Evolutionary conservation across 805 yeast genomes (phyloP).

Genomic region (Suhomyces kilbournensis): DNA sequence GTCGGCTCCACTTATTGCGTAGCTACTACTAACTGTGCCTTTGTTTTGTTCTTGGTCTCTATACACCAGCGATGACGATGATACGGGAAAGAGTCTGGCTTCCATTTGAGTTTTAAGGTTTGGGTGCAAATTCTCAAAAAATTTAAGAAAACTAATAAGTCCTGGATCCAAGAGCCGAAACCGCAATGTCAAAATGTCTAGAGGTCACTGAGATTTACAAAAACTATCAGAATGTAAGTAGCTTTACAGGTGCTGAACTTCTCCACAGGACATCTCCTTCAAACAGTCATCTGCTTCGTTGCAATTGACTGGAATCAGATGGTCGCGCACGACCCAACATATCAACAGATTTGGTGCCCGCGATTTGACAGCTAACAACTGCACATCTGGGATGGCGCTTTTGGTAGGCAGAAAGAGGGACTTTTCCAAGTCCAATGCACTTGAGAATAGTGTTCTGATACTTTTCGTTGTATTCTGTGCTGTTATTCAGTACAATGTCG

Average conservation of each 20-base stretch:
- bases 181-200: not conserved
- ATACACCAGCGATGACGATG: slow-evolving; percentile 17
- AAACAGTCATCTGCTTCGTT: not conserved
- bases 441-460: not conserved
- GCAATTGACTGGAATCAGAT: not conserved
- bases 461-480: slow-evolving; percentile 11
- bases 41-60: not conserved
- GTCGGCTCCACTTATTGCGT: not conserved
- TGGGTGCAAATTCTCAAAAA: not conserved
- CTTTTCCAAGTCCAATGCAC: not conserved
- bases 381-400: not conserved
- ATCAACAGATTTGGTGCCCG: not conserved
- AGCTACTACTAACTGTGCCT: not conserved
- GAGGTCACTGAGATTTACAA: not conserved
- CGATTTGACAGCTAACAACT: not conserved
- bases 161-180: not conserved
- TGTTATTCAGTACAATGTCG: slow-evolving; percentile 8
- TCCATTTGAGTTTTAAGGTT: not conserved
- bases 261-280: not conserved
- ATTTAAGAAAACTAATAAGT: not conserved
- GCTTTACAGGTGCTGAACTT: not conserved
- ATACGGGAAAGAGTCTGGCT: slow-evolving; percentile 16
- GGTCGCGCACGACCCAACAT: not conserved
- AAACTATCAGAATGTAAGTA: not conserved
- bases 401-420: not conserved